A percentile compares a stretch with the other conserved stretches of the same genome.
phyloP scores from a whole-genome alignment of 257 asterid species.

The Solanum rostratum region DNA sequence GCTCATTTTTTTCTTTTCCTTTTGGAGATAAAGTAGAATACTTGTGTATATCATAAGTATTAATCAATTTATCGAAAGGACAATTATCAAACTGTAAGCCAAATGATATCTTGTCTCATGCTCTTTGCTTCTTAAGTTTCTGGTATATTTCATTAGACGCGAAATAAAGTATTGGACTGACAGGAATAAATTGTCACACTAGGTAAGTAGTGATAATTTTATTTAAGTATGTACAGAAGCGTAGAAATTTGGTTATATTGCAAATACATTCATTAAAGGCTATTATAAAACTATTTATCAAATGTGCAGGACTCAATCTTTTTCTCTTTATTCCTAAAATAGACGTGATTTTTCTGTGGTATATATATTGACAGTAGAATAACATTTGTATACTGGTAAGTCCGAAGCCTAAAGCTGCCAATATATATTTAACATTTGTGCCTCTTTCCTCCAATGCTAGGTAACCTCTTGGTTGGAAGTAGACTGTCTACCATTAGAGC shows the following conservation, averaged over 20 bases:
- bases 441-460: not conserved
- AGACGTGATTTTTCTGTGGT: not conserved
- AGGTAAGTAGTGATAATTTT: not conserved
- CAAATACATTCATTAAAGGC: no score
- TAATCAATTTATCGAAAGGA: not conserved
- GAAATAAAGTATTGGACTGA: conserved; percentile 57
- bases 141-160: conserved; percentile 15
- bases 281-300: no score
- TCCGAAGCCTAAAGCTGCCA: not conserved
- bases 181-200: conserved; percentile 2
- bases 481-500: no score
- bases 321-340: not conserved
- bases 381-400: not conserved
- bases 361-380: not conserved
- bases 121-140: not conserved
- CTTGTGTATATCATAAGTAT: no score
- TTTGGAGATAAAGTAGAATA: no score
- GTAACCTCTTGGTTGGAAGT: not conserved
- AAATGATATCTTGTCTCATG: not conserved
- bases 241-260: not conserved
- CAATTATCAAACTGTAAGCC: not conserved
- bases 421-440: no score
- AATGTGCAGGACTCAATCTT: not conserved
- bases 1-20: no score
- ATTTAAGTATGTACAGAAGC: not conserved